phyloP scores from a whole-genome alignment of 305 asterid species.

The Fraxinus xanthoxyloides region DNA sequence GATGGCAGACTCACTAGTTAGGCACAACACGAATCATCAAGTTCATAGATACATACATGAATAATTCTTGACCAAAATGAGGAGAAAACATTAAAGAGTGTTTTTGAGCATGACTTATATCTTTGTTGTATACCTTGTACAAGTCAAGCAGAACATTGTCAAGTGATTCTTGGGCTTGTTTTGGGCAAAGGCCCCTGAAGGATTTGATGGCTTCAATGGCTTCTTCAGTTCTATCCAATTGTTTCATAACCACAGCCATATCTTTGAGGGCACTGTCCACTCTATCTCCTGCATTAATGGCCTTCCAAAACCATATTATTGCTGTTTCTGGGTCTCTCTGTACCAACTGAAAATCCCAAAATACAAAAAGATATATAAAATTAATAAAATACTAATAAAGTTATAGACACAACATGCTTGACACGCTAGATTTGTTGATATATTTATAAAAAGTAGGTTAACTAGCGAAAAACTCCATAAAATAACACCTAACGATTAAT shows the following conservation, averaged over 20 bases:
- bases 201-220: constrained; percentile 80
- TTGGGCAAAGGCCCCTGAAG: constrained; percentile 55
- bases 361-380: no score
- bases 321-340: constrained; percentile 69
- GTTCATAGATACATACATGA: background rate
- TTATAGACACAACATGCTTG: no score
- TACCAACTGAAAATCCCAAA: constrained; percentile 40
- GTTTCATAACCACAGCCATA: constrained; percentile 85
- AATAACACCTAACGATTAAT: no score
- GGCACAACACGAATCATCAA: background rate
- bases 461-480: no score
- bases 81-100: background rate
- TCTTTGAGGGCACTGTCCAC: constrained; percentile 84
- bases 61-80: background rate
- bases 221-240: constrained; percentile 58
- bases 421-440: no score
- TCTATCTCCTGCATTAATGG: constrained; percentile 72
- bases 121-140: constrained; percentile 47
- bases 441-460: no score
- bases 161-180: constrained; percentile 66
- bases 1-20: background rate
- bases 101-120: background rate
- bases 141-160: constrained; percentile 74
- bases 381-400: no score
- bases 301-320: constrained; percentile 80